A percentile compares a stretch with the other conserved stretches of the same genome.
phyloP scores from a whole-genome alignment of 257 asterid genomes.

The Solanum medicagineum region DNA sequence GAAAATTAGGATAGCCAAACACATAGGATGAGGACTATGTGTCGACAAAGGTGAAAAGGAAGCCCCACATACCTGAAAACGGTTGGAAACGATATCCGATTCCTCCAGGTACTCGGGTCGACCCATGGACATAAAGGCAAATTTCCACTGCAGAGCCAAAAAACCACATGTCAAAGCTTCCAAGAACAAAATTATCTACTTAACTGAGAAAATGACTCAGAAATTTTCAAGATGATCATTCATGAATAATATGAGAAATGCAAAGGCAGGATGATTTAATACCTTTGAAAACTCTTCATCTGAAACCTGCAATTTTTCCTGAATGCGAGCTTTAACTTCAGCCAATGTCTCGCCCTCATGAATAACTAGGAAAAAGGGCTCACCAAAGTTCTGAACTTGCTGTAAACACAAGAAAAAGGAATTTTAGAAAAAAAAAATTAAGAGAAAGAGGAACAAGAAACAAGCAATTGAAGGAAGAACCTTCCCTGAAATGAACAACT shows the following conservation, averaged over 20 bases:
- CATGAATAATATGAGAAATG: background rate
- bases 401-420: background rate
- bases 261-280: background rate
- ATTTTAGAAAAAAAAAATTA: background rate
- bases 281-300: conserved; percentile 71
- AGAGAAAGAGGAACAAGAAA: background rate
- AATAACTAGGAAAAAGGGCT: conserved; percentile 59
- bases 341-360: conserved; percentile 55
- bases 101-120: conserved; percentile 61
- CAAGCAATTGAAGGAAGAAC: background rate
- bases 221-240: background rate
- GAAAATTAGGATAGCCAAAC: conserved; percentile 2
- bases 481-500: background rate
- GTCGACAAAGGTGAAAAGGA: background rate
- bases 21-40: background rate
- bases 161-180: background rate
- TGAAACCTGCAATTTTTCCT: conserved; percentile 48
- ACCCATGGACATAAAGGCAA: conserved; percentile 56
- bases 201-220: background rate
- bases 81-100: conserved; percentile 37
- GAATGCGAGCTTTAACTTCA: conserved; percentile 48
- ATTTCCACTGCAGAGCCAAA: conserved; percentile 43
- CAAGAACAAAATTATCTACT: background rate
- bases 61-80: conserved; percentile 38
- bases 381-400: conserved; percentile 57